A percentile compares a stretch with the other conserved stretches of the same genome.
Conservation (phyloP, 2,329 filamentous ascomycete genomes). For the Podosphaera leucotricha region DNA sequence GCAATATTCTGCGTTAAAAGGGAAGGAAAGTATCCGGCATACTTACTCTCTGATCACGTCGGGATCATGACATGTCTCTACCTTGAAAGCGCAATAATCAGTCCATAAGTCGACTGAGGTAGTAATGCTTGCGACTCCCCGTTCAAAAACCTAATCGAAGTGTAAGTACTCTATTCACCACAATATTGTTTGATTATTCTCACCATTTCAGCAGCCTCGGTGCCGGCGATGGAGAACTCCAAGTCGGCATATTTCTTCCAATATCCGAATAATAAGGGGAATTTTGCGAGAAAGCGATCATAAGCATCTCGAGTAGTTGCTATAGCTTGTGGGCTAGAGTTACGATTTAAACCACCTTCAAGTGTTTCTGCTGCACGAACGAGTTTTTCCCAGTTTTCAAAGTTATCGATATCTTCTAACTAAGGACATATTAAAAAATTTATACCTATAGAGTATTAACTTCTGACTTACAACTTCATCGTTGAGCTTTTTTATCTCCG, state of each 20-base stretch:
- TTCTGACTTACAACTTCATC: slow-evolving; percentile 44
- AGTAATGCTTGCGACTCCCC: slow-evolving; percentile 77
- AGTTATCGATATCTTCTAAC: slow-evolving; percentile 54
- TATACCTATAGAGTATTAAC: background rate
- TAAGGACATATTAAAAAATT: slow-evolving; percentile 5
- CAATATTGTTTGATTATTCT: slow-evolving; percentile 9
- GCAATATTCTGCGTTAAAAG: slow-evolving; percentile 28
- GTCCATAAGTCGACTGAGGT: slow-evolving; percentile 94
- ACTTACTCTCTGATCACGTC: slow-evolving; percentile 99
- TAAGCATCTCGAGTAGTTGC: slow-evolving; percentile 69
- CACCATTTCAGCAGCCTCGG: slow-evolving; percentile 93
- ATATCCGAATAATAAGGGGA: slow-evolving; percentile 88
- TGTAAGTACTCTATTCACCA: slow-evolving; percentile 8
- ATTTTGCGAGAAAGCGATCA: slow-evolving; percentile 82
- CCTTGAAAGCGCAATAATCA: slow-evolving; percentile 93
- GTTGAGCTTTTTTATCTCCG: slow-evolving; percentile 58
- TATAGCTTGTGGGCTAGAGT: slow-evolving; percentile 86
- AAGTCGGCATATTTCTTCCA: slow-evolving; percentile 99
- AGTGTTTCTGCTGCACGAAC: slow-evolving; percentile 61
- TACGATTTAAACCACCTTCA: slow-evolving; percentile 84
- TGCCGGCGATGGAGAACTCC: slow-evolving; percentile 90
- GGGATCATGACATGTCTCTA: slow-evolving; percentile 85
- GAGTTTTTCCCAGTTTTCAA: slow-evolving; percentile 86
- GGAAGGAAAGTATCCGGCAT: slow-evolving; percentile 40
- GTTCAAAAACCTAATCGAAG: slow-evolving; percentile 56